Conservation (phyloP, 129 eudicot species). For the Escallonia herrerae region DNA sequence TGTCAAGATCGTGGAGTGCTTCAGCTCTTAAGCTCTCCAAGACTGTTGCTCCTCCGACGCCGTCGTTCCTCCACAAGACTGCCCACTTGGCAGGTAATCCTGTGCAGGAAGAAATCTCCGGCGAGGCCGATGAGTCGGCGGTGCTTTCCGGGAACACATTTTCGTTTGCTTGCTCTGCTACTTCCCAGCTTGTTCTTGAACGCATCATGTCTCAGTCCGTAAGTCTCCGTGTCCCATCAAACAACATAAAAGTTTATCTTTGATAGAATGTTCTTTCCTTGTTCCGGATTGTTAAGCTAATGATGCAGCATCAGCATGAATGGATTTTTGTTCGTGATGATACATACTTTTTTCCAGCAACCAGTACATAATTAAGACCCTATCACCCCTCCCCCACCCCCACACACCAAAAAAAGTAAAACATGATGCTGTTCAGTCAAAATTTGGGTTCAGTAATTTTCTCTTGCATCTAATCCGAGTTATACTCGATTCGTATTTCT, state of each 20-base stretch:
- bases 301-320: no score
- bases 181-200: slow-evolving; percentile 93
- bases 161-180: slow-evolving; percentile 88
- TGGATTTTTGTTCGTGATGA: no score
- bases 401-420: no score
- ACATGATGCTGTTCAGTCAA: no score
- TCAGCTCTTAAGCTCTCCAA: slow-evolving; percentile 77
- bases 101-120: slow-evolving; percentile 21
- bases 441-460: no score
- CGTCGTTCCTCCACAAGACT: slow-evolving; percentile 15
- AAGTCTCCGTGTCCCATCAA: slow-evolving; percentile 1
- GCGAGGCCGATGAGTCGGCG: slow-evolving; percentile 34
- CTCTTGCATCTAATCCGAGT: no score
- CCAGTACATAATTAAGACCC: no score
- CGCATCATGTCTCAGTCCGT: slow-evolving; percentile 97
- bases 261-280: no score
- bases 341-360: no score
- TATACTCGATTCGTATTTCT: no score
- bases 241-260: background rate
- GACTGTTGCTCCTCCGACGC: slow-evolving; percentile 50
- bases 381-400: no score
- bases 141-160: slow-evolving; percentile 71
- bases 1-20: slow-evolving; percentile 93
- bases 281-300: no score
- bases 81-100: slow-evolving; percentile 12